Evolutionary conservation across 495 filamentous ascomycete species (phyloP).

Genomic region (Neurospora sp.): DNA sequence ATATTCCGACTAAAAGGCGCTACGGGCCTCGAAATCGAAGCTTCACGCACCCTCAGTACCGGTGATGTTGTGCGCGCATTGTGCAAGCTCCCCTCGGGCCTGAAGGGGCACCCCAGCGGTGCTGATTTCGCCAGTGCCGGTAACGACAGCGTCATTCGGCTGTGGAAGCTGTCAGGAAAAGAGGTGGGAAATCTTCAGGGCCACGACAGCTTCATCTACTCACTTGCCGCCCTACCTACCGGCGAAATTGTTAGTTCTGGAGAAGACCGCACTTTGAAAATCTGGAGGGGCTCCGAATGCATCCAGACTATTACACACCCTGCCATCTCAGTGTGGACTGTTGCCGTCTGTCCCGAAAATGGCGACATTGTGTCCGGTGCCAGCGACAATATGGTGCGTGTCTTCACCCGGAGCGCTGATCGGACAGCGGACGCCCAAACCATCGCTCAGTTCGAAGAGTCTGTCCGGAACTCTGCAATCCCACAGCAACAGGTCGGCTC

Average conservation of each 20-base stretch:
- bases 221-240: slow-evolving; percentile 61
- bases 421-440: slow-evolving; percentile 52
- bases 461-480: slow-evolving; percentile 72
- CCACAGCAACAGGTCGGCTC: slow-evolving; percentile 63
- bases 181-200: slow-evolving; percentile 66
- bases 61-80: slow-evolving; percentile 79
- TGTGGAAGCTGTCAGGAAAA: slow-evolving; percentile 71
- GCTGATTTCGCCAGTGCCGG: slow-evolving; percentile 83
- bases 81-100: slow-evolving; percentile 55
- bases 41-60: slow-evolving; percentile 64
- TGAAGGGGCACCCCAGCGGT: slow-evolving; percentile 56
- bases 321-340: slow-evolving; percentile 91
- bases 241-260: slow-evolving; percentile 86
- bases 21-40: slow-evolving; percentile 57
- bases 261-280: slow-evolving; percentile 81
- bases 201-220: slow-evolving; percentile 95
- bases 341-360: slow-evolving; percentile 67
- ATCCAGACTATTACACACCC: slow-evolving; percentile 96
- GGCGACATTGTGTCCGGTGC: slow-evolving; percentile 90
- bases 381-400: slow-evolving; percentile 75
- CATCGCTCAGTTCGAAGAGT: slow-evolving; percentile 61
- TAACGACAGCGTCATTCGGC: slow-evolving; percentile 75
- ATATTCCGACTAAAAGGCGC: slow-evolving; percentile 60
- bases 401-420: slow-evolving; percentile 69
- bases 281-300: slow-evolving; percentile 77